A percentile compares a stretch with the other conserved stretches of the same genome.
Conservation (phyloP, 495 filamentous ascomycete genomes). For the Clavariopsis aquatica region DNA sequence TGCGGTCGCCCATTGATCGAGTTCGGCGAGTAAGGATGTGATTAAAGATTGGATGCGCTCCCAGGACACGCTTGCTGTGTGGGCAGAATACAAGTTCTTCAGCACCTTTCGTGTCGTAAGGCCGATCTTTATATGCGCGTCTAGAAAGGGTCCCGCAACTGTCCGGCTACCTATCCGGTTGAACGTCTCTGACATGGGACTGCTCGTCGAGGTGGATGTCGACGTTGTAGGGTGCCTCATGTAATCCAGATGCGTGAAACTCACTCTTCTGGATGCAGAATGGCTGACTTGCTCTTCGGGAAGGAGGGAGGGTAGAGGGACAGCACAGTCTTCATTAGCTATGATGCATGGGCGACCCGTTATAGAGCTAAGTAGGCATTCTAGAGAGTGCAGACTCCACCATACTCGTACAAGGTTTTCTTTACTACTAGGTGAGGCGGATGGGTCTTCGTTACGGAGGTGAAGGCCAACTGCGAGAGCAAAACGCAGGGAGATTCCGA, state of each 20-base stretch:
- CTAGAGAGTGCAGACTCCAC: slow-evolving; percentile 22
- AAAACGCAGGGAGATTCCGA: slow-evolving; percentile 14
- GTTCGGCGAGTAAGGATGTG: background rate
- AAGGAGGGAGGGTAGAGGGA: background rate
- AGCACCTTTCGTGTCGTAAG: slow-evolving; percentile 14
- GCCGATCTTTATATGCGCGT: slow-evolving; percentile 4
- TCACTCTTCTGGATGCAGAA: background rate
- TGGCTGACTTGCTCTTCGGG: background rate
- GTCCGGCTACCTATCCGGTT: background rate
- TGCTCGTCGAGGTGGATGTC: background rate
- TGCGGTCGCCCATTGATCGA: slow-evolving; percentile 10
- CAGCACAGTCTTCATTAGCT: slow-evolving; percentile 8
- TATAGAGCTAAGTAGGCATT: slow-evolving; percentile 3
- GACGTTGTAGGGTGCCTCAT: background rate
- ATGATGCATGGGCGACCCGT: slow-evolving; percentile 21
- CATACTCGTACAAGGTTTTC: slow-evolving; percentile 12
- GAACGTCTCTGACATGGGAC: background rate
- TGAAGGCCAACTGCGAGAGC: slow-evolving; percentile 15
- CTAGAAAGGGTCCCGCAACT: background rate
- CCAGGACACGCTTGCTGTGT: background rate
- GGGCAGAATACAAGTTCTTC: slow-evolving; percentile 8
- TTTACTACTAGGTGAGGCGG: background rate
- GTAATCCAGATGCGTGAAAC: background rate
- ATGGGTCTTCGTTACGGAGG: slow-evolving; percentile 13
- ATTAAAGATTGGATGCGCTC: slow-evolving; percentile 6